phyloP scores from a whole-genome alignment of 2,329 filamentous ascomycete species.

The Pseudopithomyces chartarum region DNA sequence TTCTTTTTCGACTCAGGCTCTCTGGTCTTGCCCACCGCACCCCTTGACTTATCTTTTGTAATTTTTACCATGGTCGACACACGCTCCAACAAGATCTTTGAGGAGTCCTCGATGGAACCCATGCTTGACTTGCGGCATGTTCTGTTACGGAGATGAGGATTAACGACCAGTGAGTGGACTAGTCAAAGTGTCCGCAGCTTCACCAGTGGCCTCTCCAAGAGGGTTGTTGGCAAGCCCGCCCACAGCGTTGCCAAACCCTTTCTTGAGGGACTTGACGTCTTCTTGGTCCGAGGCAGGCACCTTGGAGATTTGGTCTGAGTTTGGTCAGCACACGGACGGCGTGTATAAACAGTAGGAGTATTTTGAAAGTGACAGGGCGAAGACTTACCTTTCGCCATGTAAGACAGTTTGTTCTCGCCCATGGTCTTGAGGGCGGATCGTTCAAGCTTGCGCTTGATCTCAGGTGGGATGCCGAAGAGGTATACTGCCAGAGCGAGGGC shows the following conservation, averaged over 20 bases:
- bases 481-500: conserved; percentile 48
- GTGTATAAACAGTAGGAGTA: background rate
- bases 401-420: conserved; percentile 57
- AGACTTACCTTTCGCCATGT: conserved; percentile 44
- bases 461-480: conserved; percentile 54
- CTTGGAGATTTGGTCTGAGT: conserved; percentile 45
- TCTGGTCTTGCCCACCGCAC: conserved; percentile 5
- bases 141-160: conserved; percentile 26
- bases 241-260: conserved; percentile 40
- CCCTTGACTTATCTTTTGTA: conserved; percentile 7
- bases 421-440: conserved; percentile 55
- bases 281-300: conserved; percentile 45
- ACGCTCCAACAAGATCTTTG: conserved; percentile 23
- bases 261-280: conserved; percentile 44
- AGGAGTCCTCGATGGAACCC: conserved; percentile 24
- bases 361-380: background rate
- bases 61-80: conserved; percentile 24
- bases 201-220: conserved; percentile 43
- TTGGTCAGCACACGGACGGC: too few relatives aligned
- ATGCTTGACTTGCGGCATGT: conserved; percentile 28
- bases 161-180: conserved; percentile 46
- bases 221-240: conserved; percentile 43
- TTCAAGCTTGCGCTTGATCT: conserved; percentile 54
- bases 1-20: background rate
- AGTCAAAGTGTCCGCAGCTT: conserved; percentile 41